Conservation (phyloP, 768 basidiomycete genomes). For the Tulasnella calospora region DNA sequence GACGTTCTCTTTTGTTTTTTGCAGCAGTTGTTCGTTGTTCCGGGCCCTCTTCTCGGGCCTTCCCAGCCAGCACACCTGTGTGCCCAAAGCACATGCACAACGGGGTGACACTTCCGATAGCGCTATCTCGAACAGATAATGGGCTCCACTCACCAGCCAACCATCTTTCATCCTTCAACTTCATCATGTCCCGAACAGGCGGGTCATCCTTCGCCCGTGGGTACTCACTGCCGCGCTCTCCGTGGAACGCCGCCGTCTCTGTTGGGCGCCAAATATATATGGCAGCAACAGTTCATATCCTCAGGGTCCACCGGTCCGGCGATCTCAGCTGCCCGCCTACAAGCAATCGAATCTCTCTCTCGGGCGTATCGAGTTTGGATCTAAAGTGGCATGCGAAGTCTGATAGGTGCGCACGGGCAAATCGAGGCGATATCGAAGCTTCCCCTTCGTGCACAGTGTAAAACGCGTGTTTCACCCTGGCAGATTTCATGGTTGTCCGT, state of each 20-base stretch:
- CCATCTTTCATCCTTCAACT: not conserved
- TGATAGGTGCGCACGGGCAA: conserved; percentile 2
- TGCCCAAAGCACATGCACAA: not conserved
- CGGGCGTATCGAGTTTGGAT: not conserved
- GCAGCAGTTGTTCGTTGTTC: not conserved
- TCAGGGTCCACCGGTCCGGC: not conserved
- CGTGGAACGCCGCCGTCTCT: not conserved
- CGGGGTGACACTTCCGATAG: not conserved
- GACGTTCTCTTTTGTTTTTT: not conserved
- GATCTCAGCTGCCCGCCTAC: not conserved
- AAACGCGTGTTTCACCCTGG: not conserved
- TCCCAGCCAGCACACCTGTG: not conserved
- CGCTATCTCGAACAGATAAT: not conserved
- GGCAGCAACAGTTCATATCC: not conserved
- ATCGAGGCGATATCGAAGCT: conserved; percentile 10
- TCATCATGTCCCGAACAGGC: not conserved
- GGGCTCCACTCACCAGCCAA: not conserved
- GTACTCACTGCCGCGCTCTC: not conserved
- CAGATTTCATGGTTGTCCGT: not conserved
- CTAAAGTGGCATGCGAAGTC: not conserved
- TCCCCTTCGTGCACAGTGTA: not conserved
- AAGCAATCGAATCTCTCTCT: not conserved
- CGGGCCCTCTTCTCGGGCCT: not conserved
- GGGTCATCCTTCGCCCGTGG: not conserved
- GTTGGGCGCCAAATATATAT: not conserved